Conservation (phyloP, 345 rosid species). For the Pugionium dolabratum region DNA sequence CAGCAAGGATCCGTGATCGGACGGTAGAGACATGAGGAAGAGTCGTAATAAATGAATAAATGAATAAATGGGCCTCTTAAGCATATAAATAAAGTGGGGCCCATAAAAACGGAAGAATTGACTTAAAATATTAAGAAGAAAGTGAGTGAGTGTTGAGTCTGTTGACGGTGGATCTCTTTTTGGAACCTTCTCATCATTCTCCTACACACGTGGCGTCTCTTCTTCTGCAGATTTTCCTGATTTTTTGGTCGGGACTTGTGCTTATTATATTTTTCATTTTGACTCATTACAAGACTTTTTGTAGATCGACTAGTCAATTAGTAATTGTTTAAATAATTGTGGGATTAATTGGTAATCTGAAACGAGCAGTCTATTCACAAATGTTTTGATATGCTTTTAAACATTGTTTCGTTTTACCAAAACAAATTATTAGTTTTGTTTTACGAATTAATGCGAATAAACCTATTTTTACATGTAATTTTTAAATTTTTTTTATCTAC, state of each 20-base stretch:
- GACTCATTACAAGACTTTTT: no score
- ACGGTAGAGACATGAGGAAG: slow-evolving; percentile 20
- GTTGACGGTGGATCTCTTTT: slow-evolving; percentile 38
- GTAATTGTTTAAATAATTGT: no score
- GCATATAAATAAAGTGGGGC: background rate
- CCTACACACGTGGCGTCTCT: slow-evolving; percentile 29
- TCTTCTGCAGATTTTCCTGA: slow-evolving; percentile 16
- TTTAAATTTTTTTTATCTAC: no score
- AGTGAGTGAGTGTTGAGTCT: slow-evolving; percentile 12
- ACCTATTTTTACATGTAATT: no score
- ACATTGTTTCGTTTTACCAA: no score
- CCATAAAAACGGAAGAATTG: background rate
- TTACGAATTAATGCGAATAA: no score
- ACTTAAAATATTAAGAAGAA: slow-evolving; percentile 23
- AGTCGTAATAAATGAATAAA: slow-evolving; percentile 11
- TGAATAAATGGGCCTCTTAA: slow-evolving; percentile 2
- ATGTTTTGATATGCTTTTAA: no score
- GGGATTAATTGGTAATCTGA: no score
- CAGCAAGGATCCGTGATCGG: slow-evolving; percentile 41
- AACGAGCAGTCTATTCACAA: no score
- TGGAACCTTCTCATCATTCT: slow-evolving; percentile 28
- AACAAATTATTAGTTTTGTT: no score
- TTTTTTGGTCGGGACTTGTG: slow-evolving; percentile 19
- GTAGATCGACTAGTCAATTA: no score
- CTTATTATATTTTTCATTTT: background rate